Conservation (phyloP, 495 filamentous ascomycete species). For the Penicillium bovifimosum region DNA sequence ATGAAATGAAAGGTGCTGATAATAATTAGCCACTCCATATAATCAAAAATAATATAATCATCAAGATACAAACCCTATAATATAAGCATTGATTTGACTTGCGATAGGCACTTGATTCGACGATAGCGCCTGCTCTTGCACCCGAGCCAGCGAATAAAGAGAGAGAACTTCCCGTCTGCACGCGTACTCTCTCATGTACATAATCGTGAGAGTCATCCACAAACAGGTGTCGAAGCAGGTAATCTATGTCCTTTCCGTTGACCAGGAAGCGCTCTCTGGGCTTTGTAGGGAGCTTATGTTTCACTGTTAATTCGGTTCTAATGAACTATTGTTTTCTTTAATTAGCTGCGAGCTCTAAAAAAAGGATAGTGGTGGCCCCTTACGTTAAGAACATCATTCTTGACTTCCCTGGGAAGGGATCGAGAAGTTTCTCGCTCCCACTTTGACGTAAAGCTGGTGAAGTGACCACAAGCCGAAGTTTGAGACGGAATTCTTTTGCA, state of each 20-base stretch:
- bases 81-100: slow-evolving; percentile 20
- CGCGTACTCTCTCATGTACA: slow-evolving; percentile 14
- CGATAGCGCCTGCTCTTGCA: slow-evolving; percentile 15
- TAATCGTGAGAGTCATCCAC: slow-evolving; percentile 18
- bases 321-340: slow-evolving; percentile 12
- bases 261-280: slow-evolving; percentile 13
- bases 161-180: slow-evolving; percentile 17
- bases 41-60: background rate
- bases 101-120: slow-evolving; percentile 20
- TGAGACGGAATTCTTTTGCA: background rate
- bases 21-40: slow-evolving; percentile 1
- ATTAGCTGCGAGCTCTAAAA: background rate
- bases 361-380: background rate
- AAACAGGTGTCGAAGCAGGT: slow-evolving; percentile 17
- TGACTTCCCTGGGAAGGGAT: background rate
- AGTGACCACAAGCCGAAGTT: slow-evolving; percentile 1
- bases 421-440: slow-evolving; percentile 11
- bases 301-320: slow-evolving; percentile 3
- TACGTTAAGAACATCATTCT: slow-evolving; percentile 13
- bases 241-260: slow-evolving; percentile 15
- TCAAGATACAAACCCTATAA: slow-evolving; percentile 15
- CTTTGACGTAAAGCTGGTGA: slow-evolving; percentile 7
- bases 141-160: slow-evolving; percentile 16
- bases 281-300: slow-evolving; percentile 17
- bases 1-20: slow-evolving; percentile 17